Base-by-base conservation (phyloP, 305 asterid genomes). In the Stenogyne calaminthoides region DNA sequence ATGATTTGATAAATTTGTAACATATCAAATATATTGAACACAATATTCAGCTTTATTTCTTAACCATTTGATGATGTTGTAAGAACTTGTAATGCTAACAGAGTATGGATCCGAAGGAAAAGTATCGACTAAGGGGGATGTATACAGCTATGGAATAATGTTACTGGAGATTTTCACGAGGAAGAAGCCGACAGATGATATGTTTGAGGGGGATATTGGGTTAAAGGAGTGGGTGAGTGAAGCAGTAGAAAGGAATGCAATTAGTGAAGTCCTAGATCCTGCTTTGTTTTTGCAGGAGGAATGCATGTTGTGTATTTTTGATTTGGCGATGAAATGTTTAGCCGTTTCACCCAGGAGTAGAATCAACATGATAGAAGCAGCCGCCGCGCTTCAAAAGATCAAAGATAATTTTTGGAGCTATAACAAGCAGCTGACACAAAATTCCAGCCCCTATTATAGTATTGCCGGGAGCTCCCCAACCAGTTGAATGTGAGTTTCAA, bases 61-160 rank as follows among this genome's bases (percentile, higher is more conserved):
- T 22, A 22, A 22, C 25, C 25, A 22, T 22, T 22, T 22, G 25
- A 22, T 22, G 25, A 22, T 22, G 25, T 22, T 22, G 25, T 22
- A 22, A 22, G 25, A 22, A 22, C 25, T 22, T 61, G 47, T 8
- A 7, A 39, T 11, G 3, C 20, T 27, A 15, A 5, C 52, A 75
- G 79, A 75, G 58, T 59, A 22, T 36, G 85, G 85, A 37, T 64
- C 49, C 0, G 77, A 72, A 39, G 85, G 85, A 6, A 63, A 22
- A 32, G 76, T 81, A 4, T 77, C 85, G 1, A 74, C 75, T 3
- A 56, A 37, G 8, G 62, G 80, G 0, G 85, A 81, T 71, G 71
- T 80, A 1, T 83, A 83, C 54, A 82, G 86, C 27, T 82, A 18
- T 9, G 87, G 84, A 8, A 74, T 82, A 34, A 46, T 71, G 67